phyloP scores from a whole-genome alignment of 2,329 filamentous ascomycete genomes.

The Colletotrichum sp. region DNA sequence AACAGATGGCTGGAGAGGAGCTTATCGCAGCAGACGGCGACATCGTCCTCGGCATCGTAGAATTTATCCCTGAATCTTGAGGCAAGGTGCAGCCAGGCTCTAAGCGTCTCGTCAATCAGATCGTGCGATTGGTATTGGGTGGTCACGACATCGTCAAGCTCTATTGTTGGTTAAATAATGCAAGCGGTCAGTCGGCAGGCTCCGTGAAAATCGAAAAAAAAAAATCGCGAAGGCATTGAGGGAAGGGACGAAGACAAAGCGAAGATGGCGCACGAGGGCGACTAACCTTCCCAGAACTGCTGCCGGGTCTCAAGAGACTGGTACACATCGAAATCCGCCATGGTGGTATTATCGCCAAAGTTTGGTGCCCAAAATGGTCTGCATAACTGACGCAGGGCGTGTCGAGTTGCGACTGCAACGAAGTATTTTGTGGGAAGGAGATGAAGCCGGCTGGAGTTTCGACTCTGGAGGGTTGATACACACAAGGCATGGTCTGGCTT shows the following conservation, averaged over 20 bases:
- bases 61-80: constrained; percentile 78
- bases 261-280: constrained; percentile 16
- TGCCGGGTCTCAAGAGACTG: constrained; percentile 78
- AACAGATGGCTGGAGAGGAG: constrained; percentile 81
- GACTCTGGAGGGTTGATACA: constrained; percentile 11
- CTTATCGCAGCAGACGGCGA: constrained; percentile 80
- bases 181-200: constrained; percentile 3
- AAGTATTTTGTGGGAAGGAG: not conserved
- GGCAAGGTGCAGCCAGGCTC: constrained; percentile 82
- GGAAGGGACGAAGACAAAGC: constrained; percentile 10
- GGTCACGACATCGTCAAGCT: constrained; percentile 52
- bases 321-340: constrained; percentile 70
- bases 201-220: not conserved
- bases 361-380: not conserved
- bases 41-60: constrained; percentile 77
- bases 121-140: constrained; percentile 57
- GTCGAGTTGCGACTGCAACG: not conserved
- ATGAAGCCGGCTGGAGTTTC: constrained; percentile 13
- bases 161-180: constrained; percentile 33
- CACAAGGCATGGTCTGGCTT: constrained; percentile 11
- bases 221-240: not conserved
- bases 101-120: constrained; percentile 81
- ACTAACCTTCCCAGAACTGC: constrained; percentile 86
- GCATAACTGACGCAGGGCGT: constrained; percentile 10
- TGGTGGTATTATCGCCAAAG: constrained; percentile 35